These are phyloP conservation scores for Pseudogymnoascus sp. DNA, from an alignment of 2,329 filamentous ascomycete genomes.

Conservation along the genomic window DNA sequence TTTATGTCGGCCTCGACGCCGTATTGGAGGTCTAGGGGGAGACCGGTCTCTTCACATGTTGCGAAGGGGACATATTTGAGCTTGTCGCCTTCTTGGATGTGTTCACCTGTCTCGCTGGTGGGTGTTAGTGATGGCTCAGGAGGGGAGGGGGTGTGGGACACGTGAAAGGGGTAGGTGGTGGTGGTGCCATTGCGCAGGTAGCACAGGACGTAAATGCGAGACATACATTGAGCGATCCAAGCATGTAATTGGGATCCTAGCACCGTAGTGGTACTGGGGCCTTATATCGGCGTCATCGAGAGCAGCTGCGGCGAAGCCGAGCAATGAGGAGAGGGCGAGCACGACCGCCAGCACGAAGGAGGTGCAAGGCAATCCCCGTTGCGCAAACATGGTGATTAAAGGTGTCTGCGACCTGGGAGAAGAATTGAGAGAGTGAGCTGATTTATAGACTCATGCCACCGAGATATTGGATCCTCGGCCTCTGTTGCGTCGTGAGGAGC, in stretches of 20 bases:
- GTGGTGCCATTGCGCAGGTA: not conserved
- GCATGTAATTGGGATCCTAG: slow-evolving; percentile 61
- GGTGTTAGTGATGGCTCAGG: not conserved
- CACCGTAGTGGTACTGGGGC: slow-evolving; percentile 58
- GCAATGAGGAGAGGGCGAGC: not conserved
- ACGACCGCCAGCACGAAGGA: slow-evolving; percentile 11
- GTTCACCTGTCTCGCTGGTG: slow-evolving; percentile 74
- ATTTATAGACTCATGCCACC: not conserved
- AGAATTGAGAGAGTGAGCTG: not conserved
- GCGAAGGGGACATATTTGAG: slow-evolving; percentile 91
- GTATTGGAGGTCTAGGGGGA: slow-evolving; percentile 78
- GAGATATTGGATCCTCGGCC: not conserved
- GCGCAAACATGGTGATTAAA: not conserved
- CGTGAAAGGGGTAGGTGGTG: not conserved
- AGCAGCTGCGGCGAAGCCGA: not conserved
- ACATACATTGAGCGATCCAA: slow-evolving; percentile 65
- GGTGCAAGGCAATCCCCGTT: not conserved
- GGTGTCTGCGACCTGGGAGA: not conserved
- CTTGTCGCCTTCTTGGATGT: slow-evolving; percentile 76
- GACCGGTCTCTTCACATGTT: slow-evolving; percentile 76
- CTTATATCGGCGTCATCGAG: slow-evolving; percentile 2
- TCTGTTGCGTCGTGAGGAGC: not conserved
- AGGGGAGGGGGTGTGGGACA: not conserved
- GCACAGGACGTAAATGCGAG: not conserved
- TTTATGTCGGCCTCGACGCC: slow-evolving; percentile 74